Evolutionary conservation across 1,139 yeast species (phyloP), one percentile per base, ranked within the genome.

Genomic region (Magnusiomyces tetraspermus): DNA sequence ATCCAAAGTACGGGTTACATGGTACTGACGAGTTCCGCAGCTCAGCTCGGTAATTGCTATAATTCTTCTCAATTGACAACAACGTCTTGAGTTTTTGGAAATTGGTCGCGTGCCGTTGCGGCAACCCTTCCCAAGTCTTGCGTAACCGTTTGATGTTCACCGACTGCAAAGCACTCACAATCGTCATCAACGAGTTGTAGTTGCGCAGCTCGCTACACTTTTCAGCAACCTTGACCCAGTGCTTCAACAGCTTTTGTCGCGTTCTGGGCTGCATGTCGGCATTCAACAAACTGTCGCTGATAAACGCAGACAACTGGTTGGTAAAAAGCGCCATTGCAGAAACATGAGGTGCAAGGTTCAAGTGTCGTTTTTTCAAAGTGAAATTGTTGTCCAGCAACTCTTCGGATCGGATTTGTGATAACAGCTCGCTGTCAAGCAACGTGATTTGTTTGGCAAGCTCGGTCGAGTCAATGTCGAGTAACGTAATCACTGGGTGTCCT

Each of bases 381-480:
- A 80, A 86, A 63, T 86, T 85, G 59, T 81, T 85, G 63, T 85
- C 83, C 55, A 87, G 69, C 51, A 89, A 71, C 66, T 90, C 97
- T 40, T 77, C 82, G 0, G 90, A 81, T 59, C 76, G 76, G 55
- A 89, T 79, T 2, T 78, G 67, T 58, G 86, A 74, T 66, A 85
- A 87, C 48, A 89, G 76, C 48, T 75, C 77, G 8, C 86, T 81
- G 67, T 90, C 96, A 60, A 90, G 78, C 40, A 86, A 70, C 0
- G 96, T 86, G 55, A 90, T 72, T 64, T 89, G 97, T 62, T 83
- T 83, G 2, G 97, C 96, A 48, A 87, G 71, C 61, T 88, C 96
- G 57, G 82, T 71, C 0, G 95, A 84, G 63, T 86, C 88, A 61
- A 84, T 77, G 58, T 85, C 92, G 26, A 83, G 70, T 65, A 60